Base-by-base conservation (phyloP, 2,329 filamentous ascomycete species). In the Botrytis galanthina region DNA sequence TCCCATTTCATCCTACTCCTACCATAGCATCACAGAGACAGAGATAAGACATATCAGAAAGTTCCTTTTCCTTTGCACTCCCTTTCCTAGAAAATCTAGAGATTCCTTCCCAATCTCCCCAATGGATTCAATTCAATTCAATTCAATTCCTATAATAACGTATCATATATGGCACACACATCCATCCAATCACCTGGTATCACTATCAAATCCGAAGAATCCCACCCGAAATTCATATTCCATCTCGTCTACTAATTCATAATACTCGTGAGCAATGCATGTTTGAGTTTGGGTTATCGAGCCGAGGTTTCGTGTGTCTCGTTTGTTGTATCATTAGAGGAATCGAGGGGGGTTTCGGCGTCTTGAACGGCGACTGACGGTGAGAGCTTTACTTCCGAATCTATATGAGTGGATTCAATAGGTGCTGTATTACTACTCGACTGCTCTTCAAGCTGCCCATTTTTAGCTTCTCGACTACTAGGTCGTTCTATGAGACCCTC, bases 391-490 rank as follows among this genome's bases (percentile, higher is more conserved):
- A 20, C 10, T 57, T 42, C 48, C 51, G 35, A 57, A 42, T 57
- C 48, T 57, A n/a, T 5, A 3, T 29, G 64, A 20, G 26, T 14
- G 26, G 48, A 42, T 57, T 57, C 37, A 4, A 57, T 29, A 8
- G 66, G 18, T 42, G 37, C 48, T 37, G 48, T n/a, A 42, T 69
- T 32, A 57, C 37, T 57, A 68, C 26, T 72, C n/a, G 70, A 60
- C 18, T 29, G 14, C 8, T 77, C 77, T 42, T 79, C 77, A 4
- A 64, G 73, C 64, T 78, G 79, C 35, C 75, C 70, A 42, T 66
- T 37, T 70, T 76, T 78, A 1, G 75, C 51, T 59, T 80, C 79
- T 71, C 78, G 77, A 70, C 78, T 80, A 46, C 73, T 78, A 3
- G 75, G 75, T 48, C 77, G 72, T 70, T 80, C 79, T 60, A 71